Evolutionary conservation across 257 asterid genomes (phyloP).

Genomic region (Schizonepeta tenuifolia): DNA sequence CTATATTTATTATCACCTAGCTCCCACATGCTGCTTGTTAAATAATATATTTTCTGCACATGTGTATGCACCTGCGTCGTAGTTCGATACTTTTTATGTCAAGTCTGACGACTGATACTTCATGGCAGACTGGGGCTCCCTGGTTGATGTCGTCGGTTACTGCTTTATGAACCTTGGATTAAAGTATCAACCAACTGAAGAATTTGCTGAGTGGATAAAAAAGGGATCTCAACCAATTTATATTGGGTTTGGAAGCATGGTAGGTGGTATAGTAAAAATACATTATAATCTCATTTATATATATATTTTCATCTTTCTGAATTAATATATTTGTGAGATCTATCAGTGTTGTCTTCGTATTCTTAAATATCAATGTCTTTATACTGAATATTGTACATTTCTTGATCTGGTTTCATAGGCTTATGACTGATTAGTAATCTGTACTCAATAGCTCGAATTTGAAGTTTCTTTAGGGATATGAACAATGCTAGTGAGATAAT

Average conservation of each 20-base stretch:
- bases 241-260: slow-evolving; percentile 99
- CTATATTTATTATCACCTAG: background rate
- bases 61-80: background rate
- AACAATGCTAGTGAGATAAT: background rate
- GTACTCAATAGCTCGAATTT: background rate
- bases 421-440: background rate
- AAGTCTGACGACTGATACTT: slow-evolving; percentile 17
- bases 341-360: too few species aligned
- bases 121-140: slow-evolving; percentile 91
- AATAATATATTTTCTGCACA: background rate
- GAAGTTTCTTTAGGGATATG: background rate
- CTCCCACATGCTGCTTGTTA: background rate
- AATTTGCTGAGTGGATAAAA: slow-evolving; percentile 77
- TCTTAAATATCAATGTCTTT: too few species aligned
- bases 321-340: too few species aligned
- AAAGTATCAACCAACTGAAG: slow-evolving; percentile 70
- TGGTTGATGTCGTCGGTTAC: slow-evolving; percentile 95
- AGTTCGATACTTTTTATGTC: slow-evolving; percentile 1
- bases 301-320: too few species aligned
- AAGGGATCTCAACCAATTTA: slow-evolving; percentile 81
- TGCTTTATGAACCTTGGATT: slow-evolving; percentile 83
- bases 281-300: background rate
- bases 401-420: background rate
- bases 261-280: slow-evolving; percentile 35
- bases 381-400: too few species aligned